phyloP scores from a whole-genome alignment of 1,284 basidiomycete genomes.

The Takashimella tepidaria region DNA sequence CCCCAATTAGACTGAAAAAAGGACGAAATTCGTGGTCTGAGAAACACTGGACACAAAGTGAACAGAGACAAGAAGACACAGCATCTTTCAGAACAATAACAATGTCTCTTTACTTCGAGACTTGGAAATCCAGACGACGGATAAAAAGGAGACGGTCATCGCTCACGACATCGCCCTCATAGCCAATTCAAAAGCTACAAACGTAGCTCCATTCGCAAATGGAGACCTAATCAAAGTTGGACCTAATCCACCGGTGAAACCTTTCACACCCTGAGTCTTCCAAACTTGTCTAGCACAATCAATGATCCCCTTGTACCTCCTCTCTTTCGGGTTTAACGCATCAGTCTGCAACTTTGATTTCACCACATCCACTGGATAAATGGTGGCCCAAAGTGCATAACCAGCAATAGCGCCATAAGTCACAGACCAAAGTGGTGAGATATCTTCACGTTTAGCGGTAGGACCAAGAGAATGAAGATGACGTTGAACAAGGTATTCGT shows the following conservation, averaged over 20 bases:
- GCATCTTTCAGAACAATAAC: too few relatives aligned
- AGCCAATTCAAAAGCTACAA: slow-evolving; percentile 86
- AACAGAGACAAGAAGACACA: too few relatives aligned
- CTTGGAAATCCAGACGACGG: too few relatives aligned
- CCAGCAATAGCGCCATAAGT: slow-evolving; percentile 75
- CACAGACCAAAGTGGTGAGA: slow-evolving; percentile 69
- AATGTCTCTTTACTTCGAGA: too few relatives aligned
- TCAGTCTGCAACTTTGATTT: slow-evolving; percentile 96
- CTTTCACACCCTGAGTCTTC: slow-evolving; percentile 71
- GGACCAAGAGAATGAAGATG: slow-evolving; percentile 50
- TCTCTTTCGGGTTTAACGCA: slow-evolving; percentile 64
- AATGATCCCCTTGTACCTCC: slow-evolving; percentile 73
- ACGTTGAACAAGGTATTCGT: slow-evolving; percentile 85
- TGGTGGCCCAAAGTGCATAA: slow-evolving; percentile 55
- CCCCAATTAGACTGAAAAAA: too few relatives aligned
- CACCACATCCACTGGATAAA: slow-evolving; percentile 91
- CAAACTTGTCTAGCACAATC: slow-evolving; percentile 80
- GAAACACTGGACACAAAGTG: too few relatives aligned
- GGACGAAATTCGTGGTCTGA: too few relatives aligned
- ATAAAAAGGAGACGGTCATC: background rate
- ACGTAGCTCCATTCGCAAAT: slow-evolving; percentile 81
- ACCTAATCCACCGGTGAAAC: slow-evolving; percentile 81
- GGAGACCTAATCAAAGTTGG: slow-evolving; percentile 72
- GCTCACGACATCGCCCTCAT: slow-evolving; percentile 47
- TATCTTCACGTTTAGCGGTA: slow-evolving; percentile 56